phyloP scores from a whole-genome alignment of 352 stramenopile genomes.

The Phytophthora hybrid region DNA sequence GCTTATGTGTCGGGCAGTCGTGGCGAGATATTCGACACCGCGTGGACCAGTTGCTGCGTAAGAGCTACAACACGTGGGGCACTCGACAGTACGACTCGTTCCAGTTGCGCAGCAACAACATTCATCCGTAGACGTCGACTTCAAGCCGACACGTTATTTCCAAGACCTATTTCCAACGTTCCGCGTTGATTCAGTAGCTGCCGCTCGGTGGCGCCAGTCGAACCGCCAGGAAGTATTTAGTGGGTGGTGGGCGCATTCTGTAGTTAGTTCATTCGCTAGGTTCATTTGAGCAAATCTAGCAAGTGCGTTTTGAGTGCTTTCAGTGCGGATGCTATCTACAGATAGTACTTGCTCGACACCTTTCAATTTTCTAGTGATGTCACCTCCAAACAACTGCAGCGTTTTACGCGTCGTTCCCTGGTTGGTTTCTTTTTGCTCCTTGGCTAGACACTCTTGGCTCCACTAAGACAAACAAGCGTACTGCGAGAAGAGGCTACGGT shows the following conservation, averaged over 20 bases:
- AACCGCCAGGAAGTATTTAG: conserved; percentile 33
- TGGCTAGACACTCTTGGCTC: too few relatives aligned
- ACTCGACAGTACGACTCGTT: conserved; percentile 93
- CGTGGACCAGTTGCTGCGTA: conserved; percentile 84
- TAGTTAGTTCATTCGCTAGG: conserved; percentile 23
- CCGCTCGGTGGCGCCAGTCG: conserved; percentile 9
- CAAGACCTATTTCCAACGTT: conserved; percentile 32
- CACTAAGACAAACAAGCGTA: too few relatives aligned
- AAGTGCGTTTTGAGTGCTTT: conserved; percentile 20
- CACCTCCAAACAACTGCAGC: too few relatives aligned
- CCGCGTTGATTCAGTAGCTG: conserved; percentile 23
- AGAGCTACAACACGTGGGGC: conserved; percentile 91
- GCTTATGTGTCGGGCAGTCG: conserved; percentile 77
- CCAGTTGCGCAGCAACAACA: conserved; percentile 92
- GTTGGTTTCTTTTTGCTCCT: too few relatives aligned
- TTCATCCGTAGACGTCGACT: conserved; percentile 62
- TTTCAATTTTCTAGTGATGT: too few relatives aligned
- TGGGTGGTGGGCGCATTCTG: conserved; percentile 18
- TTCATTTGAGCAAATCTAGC: conserved; percentile 23
- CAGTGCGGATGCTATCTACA: not conserved
- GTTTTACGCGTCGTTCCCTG: too few relatives aligned
- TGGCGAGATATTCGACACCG: conserved; percentile 70
- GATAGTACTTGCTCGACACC: too few relatives aligned
- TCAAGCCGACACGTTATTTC: conserved; percentile 19
- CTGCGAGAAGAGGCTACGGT: too few relatives aligned